Conservation (phyloP, 345 rosid genomes). For the Raphanus raphanistrum region DNA sequence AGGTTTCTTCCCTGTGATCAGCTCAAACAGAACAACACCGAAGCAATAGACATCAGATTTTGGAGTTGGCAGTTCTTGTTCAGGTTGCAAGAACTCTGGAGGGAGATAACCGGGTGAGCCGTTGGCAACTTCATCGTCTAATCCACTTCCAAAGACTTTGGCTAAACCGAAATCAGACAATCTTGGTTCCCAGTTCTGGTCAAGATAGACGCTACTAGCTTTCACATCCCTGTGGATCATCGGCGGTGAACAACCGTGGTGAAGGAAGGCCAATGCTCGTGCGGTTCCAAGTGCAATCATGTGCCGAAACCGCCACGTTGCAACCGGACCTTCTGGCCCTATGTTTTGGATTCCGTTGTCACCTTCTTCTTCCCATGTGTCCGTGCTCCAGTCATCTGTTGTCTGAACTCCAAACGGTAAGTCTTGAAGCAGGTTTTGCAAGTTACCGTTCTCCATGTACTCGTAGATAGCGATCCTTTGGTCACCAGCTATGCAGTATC, state of each 20-base stretch:
- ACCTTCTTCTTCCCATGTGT: slow-evolving; percentile 79
- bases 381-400: slow-evolving; percentile 84
- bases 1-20: slow-evolving; percentile 76
- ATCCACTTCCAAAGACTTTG: slow-evolving; percentile 73
- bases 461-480: slow-evolving; percentile 93
- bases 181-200: slow-evolving; percentile 78
- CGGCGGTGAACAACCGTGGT: slow-evolving; percentile 92
- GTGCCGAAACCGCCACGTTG: slow-evolving; percentile 83
- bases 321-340: slow-evolving; percentile 59
- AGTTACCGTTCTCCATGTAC: slow-evolving; percentile 96
- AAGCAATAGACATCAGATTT: slow-evolving; percentile 92
- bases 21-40: slow-evolving; percentile 82
- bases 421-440: slow-evolving; percentile 85
- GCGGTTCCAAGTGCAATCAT: slow-evolving; percentile 87
- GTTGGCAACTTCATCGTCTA: slow-evolving; percentile 64
- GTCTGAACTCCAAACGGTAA: slow-evolving; percentile 79
- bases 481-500: slow-evolving; percentile 91
- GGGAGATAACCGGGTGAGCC: slow-evolving; percentile 83
- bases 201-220: slow-evolving; percentile 88
- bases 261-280: slow-evolving; percentile 88
- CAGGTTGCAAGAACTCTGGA: slow-evolving; percentile 70
- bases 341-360: slow-evolving; percentile 60
- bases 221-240: slow-evolving; percentile 85
- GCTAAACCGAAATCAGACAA: slow-evolving; percentile 87
- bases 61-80: slow-evolving; percentile 59